A percentile compares a stretch with the other conserved stretches of the same genome.
Evolutionary conservation across 176 grass and related monocot genomes (phyloP).

Genomic region (Tillandsia fasciculata): DNA sequence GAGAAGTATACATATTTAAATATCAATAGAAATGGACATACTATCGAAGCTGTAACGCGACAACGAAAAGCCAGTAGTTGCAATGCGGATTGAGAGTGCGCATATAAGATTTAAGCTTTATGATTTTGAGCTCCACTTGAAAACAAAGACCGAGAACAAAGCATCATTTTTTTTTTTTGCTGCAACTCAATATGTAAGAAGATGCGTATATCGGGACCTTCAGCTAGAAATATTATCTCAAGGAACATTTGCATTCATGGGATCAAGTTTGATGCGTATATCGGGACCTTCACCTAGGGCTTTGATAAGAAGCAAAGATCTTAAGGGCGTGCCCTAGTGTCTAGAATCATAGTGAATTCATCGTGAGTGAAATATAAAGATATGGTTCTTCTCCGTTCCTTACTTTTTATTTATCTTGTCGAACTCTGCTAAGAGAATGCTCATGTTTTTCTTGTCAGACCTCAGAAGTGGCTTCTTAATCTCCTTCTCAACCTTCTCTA

Average conservation of each 20-base stretch:
- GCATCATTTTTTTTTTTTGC: too few relatives aligned
- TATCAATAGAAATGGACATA: neutral
- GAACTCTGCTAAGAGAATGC: conserved; percentile 59
- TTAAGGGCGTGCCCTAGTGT: too few relatives aligned
- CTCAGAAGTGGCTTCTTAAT: conserved; percentile 91
- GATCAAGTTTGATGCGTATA: too few relatives aligned
- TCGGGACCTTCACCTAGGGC: too few relatives aligned
- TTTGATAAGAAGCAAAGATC: too few relatives aligned
- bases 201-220: too few relatives aligned
- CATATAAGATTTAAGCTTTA: too few relatives aligned
- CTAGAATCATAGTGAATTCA: conserved; percentile 12
- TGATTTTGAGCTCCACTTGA: too few relatives aligned
- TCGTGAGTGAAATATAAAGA: neutral
- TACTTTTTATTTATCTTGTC: conserved; percentile 95
- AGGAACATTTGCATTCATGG: too few relatives aligned
- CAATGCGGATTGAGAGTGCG: neutral
- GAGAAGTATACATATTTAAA: neutral
- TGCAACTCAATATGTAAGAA: too few relatives aligned
- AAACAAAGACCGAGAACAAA: too few relatives aligned
- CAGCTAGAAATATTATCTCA: too few relatives aligned
- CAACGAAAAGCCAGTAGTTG: neutral
- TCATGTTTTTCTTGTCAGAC: conserved; percentile 92
- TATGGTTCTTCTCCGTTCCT: conserved; percentile 12
- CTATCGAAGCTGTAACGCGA: neutral
- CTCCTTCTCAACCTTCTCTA: conserved; percentile 91